Evolutionary conservation across 495 filamentous ascomycete species (phyloP).

Genomic region (Podospora tetraspora): DNA sequence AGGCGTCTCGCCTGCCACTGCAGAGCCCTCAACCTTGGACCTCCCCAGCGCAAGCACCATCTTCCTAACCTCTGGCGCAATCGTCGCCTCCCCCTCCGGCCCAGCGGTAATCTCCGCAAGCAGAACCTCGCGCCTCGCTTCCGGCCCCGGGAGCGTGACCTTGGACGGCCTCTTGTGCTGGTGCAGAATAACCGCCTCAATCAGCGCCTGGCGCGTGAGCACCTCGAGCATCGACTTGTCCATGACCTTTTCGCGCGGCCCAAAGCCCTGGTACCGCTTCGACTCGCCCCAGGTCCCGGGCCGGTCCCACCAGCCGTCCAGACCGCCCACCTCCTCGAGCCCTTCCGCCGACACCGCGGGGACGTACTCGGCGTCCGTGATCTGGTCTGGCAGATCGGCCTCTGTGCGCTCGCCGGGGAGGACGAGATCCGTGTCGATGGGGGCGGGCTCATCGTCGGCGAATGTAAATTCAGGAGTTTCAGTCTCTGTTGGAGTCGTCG

Average conservation of each 20-base stretch:
- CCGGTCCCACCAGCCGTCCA: slow-evolving; percentile 47
- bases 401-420: slow-evolving; percentile 11
- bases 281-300: slow-evolving; percentile 37
- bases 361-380: slow-evolving; percentile 45
- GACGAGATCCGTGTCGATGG: slow-evolving; percentile 20
- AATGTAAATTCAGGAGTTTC: no score
- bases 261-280: slow-evolving; percentile 37
- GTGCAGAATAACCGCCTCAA: slow-evolving; percentile 53
- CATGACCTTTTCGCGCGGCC: slow-evolving; percentile 32
- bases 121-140: neutral
- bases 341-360: slow-evolving; percentile 54
- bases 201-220: slow-evolving; percentile 53
- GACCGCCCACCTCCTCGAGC: slow-evolving; percentile 52
- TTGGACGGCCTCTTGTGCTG: slow-evolving; percentile 28
- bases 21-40: neutral
- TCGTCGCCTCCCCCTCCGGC: slow-evolving; percentile 17
- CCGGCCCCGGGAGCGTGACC: slow-evolving; percentile 13
- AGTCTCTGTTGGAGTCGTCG: no score
- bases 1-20: slow-evolving; percentile 6
- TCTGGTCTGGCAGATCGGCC: slow-evolving; percentile 19
- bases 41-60: neutral
- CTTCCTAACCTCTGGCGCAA: neutral
- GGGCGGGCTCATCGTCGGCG: slow-evolving; percentile 10
- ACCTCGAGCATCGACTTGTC: slow-evolving; percentile 38
- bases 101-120: slow-evolving; percentile 6